These are phyloP conservation scores for Microascus cirrosus DNA, from an alignment of 2,329 filamentous ascomycete species.

Conservation along the genomic window DNA sequence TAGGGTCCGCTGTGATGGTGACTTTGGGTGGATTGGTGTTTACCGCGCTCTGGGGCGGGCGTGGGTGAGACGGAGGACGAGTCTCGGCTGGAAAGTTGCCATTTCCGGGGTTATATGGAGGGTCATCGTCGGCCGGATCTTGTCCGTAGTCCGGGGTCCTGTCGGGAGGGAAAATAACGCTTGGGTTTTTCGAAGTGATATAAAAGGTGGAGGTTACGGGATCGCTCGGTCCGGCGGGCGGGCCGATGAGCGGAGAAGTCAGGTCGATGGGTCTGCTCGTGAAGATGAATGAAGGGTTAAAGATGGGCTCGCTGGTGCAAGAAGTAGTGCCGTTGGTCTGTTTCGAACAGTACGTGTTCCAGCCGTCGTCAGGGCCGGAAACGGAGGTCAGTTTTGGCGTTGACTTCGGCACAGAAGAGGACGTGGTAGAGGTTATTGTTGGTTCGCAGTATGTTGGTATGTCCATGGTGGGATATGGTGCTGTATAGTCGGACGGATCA, in stretches of 20 bases:
- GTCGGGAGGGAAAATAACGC: slow-evolving; percentile 16
- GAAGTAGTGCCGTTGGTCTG: slow-evolving; percentile 17
- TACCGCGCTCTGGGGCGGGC: background rate
- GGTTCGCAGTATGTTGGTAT: slow-evolving; percentile 26
- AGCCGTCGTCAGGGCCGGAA: slow-evolving; percentile 1
- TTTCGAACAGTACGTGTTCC: slow-evolving; percentile 2
- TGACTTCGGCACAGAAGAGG: background rate
- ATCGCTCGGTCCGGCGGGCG: background rate
- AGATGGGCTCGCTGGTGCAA: slow-evolving; percentile 40
- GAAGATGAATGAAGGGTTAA: slow-evolving; percentile 37
- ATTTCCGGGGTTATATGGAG: slow-evolving; percentile 4
- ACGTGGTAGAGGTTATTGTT: slow-evolving; percentile 7
- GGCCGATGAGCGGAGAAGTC: background rate
- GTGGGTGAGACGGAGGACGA: background rate
- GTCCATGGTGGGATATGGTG: slow-evolving; percentile 28
- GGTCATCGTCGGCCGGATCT: slow-evolving; percentile 10
- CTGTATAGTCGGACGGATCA: slow-evolving; percentile 32
- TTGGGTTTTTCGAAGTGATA: slow-evolving; percentile 4
- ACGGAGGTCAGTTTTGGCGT: background rate
- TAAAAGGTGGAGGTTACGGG: slow-evolving; percentile 1
- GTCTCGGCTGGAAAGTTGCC: background rate
- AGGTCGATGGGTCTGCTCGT: slow-evolving; percentile 5
- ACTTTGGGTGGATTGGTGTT: slow-evolving; percentile 14
- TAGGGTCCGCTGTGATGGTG: slow-evolving; percentile 30
- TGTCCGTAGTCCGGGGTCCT: slow-evolving; percentile 25